phyloP scores from a whole-genome alignment of 192 early-diverging fungal genomes.

The Ambispora gerdemannii region DNA sequence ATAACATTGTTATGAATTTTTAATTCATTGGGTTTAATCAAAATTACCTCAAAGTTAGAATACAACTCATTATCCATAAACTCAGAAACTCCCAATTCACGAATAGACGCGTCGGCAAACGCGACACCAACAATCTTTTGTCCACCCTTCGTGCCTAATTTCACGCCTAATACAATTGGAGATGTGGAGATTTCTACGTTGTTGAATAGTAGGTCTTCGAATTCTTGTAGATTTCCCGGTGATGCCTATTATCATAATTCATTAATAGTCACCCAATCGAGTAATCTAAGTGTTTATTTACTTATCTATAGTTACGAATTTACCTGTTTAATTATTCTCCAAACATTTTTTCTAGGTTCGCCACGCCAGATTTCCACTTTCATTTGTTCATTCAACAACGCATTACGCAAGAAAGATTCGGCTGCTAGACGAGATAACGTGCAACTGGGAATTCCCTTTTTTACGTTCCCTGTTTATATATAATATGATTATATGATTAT shows the following conservation, averaged over 20 bases:
- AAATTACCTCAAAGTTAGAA: constrained; percentile 82
- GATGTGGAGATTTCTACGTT: constrained; percentile 67
- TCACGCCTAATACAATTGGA: constrained; percentile 82
- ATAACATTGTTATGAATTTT: too few species aligned
- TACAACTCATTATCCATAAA: constrained; percentile 92
- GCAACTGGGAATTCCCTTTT: constrained; percentile 67
- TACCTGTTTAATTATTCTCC: constrained; percentile 49
- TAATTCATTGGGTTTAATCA: background rate
- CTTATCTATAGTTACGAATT: background rate
- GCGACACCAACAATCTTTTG: constrained; percentile 83
- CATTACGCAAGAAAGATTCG: constrained; percentile 75
- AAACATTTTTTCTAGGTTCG: constrained; percentile 44
- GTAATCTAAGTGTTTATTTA: background rate
- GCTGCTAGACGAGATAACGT: constrained; percentile 76
- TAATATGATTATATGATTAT: background rate
- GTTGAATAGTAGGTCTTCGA: constrained; percentile 87
- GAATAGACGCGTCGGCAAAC: constrained; percentile 83
- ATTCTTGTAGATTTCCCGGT: constrained; percentile 87
- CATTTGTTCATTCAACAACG: constrained; percentile 69
- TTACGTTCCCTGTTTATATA: constrained; percentile 41
- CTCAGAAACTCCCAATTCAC: constrained; percentile 77
- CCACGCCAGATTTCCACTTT: constrained; percentile 82
- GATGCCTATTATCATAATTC: constrained; percentile 59
- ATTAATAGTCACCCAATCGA: background rate
- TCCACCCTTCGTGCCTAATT: constrained; percentile 51